Base-by-base conservation (phyloP, 768 basidiomycete genomes). In the Suillus subaureus region DNA sequence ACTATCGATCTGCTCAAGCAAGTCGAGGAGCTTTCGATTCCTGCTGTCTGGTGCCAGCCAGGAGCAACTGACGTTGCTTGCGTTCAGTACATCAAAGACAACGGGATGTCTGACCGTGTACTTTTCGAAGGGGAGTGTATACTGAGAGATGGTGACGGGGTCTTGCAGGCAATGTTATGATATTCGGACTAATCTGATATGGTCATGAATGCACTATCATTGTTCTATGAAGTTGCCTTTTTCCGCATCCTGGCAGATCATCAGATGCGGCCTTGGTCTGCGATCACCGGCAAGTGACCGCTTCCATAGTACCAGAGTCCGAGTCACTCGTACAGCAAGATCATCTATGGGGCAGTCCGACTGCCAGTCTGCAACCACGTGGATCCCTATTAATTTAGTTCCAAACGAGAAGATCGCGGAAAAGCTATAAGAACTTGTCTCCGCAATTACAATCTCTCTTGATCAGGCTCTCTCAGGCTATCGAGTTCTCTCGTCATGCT, bases 11-110 rank as follows among this genome's bases (percentile, higher is more conserved):
- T 93, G 62, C 77, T 94, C 70, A 79, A 89, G 73, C 82, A 87
- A 65, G 90, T 89, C 9, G 88, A 89, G 74, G 82, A 82, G n/a
- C 84, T 87, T n/a, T 76, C 77, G n/a, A 76, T 93, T n/a, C 90
- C 89, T 6, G 83, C 88, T 4, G 81, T 95, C 52, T 97, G 95
- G 95, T 84, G 96, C 37, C 95, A 97, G 74, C 95, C 95, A 8
- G 94, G 94, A 26, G 92, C 94, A 8, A 88, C 90, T 68, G 89
- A 93, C 70, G 83, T 80, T 18, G 77, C 78, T 3, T 92, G 95
- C 56, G 76, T 81, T 18, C 71, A 80, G 18, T 96, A 85, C 70
- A 87, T 96, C 73, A 82, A 85, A 47, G 84, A 87, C 65, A 87
- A 89, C 61, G 84, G 81, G 5, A 76, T 94, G 69, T 77, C 80